Evolutionary conservation across 345 rosid species (phyloP), one percentile per base, ranked within the genome.

Genomic region (Salix purpurea): DNA sequence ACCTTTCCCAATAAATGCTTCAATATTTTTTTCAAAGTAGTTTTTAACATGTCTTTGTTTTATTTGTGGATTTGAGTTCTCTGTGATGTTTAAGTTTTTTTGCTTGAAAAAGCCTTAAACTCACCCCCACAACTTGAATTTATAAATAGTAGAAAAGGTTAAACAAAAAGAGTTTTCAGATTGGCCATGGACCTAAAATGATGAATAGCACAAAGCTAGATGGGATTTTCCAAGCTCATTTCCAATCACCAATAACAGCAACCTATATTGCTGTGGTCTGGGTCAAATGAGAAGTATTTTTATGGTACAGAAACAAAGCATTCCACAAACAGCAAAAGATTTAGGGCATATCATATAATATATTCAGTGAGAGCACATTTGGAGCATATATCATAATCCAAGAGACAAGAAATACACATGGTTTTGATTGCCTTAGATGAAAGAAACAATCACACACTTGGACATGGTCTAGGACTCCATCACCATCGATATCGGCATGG

Each of bases 401-500:
- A 4, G 62, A 58, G 62, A 58, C 26, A 58, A 4, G 10, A n/a
- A n/a, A 58, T 58, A 58, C 10, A 58, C 62, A 1, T 3, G 11
- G 62, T 58, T 58, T 58, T 58, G 14, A 58, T 58, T 36, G 69
- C n/a, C 69, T 66, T 6, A 0, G 46, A 37, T 66, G 26, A 36
- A 82, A 77, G 66, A 28, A 58, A 24, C 50, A 30, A 40, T 69
- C 7, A 24, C 34, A 73, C 81, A 94, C 99, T 97, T 92, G 99
- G 37, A 96, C 98, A 88, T 96, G 98, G 85, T 96, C 99, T 32
- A 96, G 94, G 78, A 96, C 97, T 71, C 99, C 99, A 78, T 96
- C 99, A 71, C 99, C 99, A 69, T 96, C 94, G 73, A 96, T 90
- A 86, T 96, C 99, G 48, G 98, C 99, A 87, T 96, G 99, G 83